phyloP scores from a whole-genome alignment of 1,139 yeast genomes.

The Debaryomyces psychrophilus region DNA sequence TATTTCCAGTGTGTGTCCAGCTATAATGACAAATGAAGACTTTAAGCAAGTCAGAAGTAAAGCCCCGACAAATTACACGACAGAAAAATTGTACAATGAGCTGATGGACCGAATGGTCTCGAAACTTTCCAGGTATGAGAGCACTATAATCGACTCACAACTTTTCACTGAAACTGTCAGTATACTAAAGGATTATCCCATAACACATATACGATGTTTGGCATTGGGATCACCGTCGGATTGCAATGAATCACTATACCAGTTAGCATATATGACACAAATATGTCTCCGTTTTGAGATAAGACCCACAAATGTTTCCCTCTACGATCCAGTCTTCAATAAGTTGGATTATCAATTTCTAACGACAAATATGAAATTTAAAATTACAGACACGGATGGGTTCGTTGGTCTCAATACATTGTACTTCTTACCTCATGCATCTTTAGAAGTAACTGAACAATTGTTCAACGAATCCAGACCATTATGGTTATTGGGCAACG shows the following conservation, averaged over 20 bases:
- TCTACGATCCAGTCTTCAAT: slow-evolving; percentile 68
- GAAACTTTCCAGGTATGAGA: slow-evolving; percentile 5
- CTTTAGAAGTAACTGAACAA: slow-evolving; percentile 56
- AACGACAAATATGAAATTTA: slow-evolving; percentile 17
- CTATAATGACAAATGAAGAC: neutral
- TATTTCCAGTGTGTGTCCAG: neutral
- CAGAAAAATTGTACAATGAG: neutral
- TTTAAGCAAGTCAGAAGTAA: neutral
- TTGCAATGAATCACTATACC: slow-evolving; percentile 62
- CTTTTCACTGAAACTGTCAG: slow-evolving; percentile 10
- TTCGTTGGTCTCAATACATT: slow-evolving; percentile 29
- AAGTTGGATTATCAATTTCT: slow-evolving; percentile 44
- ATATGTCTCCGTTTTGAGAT: slow-evolving; percentile 31
- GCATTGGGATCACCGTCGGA: slow-evolving; percentile 73
- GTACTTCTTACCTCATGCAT: slow-evolving; percentile 77
- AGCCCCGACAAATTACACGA: no score
- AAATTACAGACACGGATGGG: slow-evolving; percentile 28
- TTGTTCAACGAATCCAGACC: slow-evolving; percentile 41
- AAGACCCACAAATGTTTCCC: slow-evolving; percentile 33
- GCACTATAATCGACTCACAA: slow-evolving; percentile 7
- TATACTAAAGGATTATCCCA: neutral
- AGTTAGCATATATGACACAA: slow-evolving; percentile 57
- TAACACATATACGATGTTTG: slow-evolving; percentile 55
- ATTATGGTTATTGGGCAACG: slow-evolving; percentile 47
- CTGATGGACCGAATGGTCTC: neutral